Evolutionary conservation across 1,139 yeast genomes (phyloP).

Genomic region (Sugiyamaella grinbergsii): DNA sequence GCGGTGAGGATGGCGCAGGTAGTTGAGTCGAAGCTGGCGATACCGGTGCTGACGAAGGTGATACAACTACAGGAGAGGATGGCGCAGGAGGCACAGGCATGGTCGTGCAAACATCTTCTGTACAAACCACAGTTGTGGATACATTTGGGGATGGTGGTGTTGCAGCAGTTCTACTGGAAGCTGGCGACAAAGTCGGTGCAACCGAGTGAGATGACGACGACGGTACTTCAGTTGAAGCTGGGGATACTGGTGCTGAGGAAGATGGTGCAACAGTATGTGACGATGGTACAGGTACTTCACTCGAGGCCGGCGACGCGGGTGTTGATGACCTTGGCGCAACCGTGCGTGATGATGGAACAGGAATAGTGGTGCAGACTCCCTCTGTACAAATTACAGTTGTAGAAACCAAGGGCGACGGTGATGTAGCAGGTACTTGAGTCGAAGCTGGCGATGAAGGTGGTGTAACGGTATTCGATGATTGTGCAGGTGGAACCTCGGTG

Average conservation of each 20-base stretch:
- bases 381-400: conserved; percentile 7
- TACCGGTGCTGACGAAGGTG: no score
- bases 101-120: conserved; percentile 13
- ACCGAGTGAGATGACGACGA: no score
- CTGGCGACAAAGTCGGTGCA: neutral
- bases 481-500: neutral
- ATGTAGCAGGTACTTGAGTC: neutral
- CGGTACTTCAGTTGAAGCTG: neutral
- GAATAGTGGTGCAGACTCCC: conserved; percentile 8
- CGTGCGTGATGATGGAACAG: neutral
- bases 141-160: neutral
- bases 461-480: neutral
- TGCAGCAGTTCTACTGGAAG: neutral
- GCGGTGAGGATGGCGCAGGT: no score
- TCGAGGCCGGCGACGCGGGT: neutral
- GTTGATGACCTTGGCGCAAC: neutral
- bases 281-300: no score
- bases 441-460: neutral
- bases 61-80: neutral
- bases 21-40: no score
- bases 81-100: conserved; percentile 12
- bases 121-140: conserved; percentile 3
- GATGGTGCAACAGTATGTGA: no score
- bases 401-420: neutral
- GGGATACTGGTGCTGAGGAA: no score